Conservation (phyloP, 2,329 filamentous ascomycete genomes). For the Monilinia polystroma region DNA sequence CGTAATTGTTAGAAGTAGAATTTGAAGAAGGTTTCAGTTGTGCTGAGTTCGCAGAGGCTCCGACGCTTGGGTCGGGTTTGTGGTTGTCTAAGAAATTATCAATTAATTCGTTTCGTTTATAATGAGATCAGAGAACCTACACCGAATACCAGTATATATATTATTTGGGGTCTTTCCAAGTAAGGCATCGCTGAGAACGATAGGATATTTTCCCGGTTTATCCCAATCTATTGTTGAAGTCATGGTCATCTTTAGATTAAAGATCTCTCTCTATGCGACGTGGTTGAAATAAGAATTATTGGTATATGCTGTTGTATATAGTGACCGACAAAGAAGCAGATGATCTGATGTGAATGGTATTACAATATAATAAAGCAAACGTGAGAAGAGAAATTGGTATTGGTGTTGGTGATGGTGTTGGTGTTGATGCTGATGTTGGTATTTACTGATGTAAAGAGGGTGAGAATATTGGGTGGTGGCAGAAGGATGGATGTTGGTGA, state of each 20-base stretch:
- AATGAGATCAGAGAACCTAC: slow-evolving; percentile 44
- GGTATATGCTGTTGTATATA: neutral
- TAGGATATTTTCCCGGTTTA: slow-evolving; percentile 59
- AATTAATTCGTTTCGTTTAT: slow-evolving; percentile 21
- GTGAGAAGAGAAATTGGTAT: no score
- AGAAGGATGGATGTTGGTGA: no score
- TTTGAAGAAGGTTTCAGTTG: slow-evolving; percentile 51
- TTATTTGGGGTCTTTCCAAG: slow-evolving; percentile 57
- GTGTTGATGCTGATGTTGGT: no score
- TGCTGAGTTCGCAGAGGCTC: slow-evolving; percentile 46
- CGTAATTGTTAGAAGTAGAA: slow-evolving; percentile 44
- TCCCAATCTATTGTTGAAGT: slow-evolving; percentile 54
- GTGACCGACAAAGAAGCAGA: no score
- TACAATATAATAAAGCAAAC: no score
- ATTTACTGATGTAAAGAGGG: no score
- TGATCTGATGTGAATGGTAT: neutral
- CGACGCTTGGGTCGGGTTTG: slow-evolving; percentile 54
- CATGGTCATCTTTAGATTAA: slow-evolving; percentile 20
- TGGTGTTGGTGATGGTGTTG: no score
- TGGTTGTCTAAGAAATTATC: slow-evolving; percentile 55
- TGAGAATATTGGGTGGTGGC: no score
- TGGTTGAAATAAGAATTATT: neutral
- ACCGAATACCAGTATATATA: slow-evolving; percentile 59
- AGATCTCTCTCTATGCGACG: no score
- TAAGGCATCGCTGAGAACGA: slow-evolving; percentile 62